These are phyloP conservation scores for Starmera caribaea DNA, from an alignment of 805 yeast genomes.

Conservation along the genomic window DNA sequence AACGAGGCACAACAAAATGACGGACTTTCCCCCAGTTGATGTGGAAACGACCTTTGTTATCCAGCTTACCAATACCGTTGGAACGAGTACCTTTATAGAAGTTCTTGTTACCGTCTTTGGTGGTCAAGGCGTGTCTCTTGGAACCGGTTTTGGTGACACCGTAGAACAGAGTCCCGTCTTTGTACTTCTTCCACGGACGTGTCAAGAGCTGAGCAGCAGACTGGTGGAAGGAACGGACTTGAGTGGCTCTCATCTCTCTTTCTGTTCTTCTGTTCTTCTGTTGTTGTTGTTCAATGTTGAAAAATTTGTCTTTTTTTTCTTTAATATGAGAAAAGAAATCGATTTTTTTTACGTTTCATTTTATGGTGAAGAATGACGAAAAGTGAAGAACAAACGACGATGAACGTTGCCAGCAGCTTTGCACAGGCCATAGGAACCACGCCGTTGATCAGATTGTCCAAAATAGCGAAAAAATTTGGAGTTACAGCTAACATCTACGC, in stretches of 20 bases:
- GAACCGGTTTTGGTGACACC: conserved; percentile 73
- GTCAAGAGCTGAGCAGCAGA: conserved; percentile 41
- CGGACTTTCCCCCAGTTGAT: conserved; percentile 82
- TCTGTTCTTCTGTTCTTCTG: no score
- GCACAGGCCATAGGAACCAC: conserved; percentile 78
- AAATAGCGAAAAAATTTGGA: conserved; percentile 38
- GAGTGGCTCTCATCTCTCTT: conserved; percentile 49
- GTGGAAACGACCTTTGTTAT: conserved; percentile 63
- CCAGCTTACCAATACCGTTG: conserved; percentile 80
- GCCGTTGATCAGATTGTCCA: conserved; percentile 59
- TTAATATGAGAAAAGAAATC: no score
- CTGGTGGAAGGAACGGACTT: conserved; percentile 35
- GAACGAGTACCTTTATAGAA: conserved; percentile 96
- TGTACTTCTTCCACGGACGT: conserved; percentile 84
- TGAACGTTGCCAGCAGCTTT: no score
- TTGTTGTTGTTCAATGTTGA: no score
- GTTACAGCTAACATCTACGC: conserved; percentile 69
- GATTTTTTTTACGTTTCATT: no score
- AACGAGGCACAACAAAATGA: conserved; percentile 75
- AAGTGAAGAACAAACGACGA: no score
- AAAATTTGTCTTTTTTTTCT: no score
- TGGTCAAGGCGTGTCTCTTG: conserved; percentile 73
- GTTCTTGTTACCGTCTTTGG: conserved; percentile 91
- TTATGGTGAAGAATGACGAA: no score
- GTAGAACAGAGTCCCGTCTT: conserved; percentile 77